Evolutionary conservation across 495 filamentous ascomycete genomes (phyloP), one percentile per base, ranked within the genome.

Genomic region (Glarea lozoyensis): DNA sequence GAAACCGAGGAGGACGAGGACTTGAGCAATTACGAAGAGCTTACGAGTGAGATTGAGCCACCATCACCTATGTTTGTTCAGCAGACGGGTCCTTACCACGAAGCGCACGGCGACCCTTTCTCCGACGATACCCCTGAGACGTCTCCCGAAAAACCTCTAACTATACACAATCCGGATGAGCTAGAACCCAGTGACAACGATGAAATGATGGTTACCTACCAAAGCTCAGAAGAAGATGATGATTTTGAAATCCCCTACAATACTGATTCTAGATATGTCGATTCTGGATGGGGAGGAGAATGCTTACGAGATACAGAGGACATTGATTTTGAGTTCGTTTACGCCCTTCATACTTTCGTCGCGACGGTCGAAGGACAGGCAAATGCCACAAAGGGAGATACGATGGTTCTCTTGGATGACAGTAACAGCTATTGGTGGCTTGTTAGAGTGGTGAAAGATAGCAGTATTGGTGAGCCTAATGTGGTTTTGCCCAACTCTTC

Each of bases 401-500:
- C 89, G 12, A 99, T 99, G 92, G 88, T 96, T n/a, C 77, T 99
- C 30, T 75, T 99, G n/a, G 92, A 97, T 59, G 92, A 99, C 55
- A 95, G 87, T 60, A 99, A 99, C 67, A 95, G 88, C 61, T 99
- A 99, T 60, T 99, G 92, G 92, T 99, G 92, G 92, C 76, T 99
- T 29, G 92, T 99, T 11, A 75, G 90, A 40, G 86, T 99, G 15
- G 88, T 95, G 10, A 95, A 96, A 62, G 93, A 97, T 61, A 88
- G 81, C 56, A 96, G 88, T 56, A 97, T 98, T 61, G 92, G 90
- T 95, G 68, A 25, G 79, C 42, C 37, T 15, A 10, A 37, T 32
- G n/a, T 18, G 12, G 36, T 37, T 39, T 12, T 30, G 40, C 43
- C 36, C 37, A 31, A 10, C 25, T 39, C 48, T 20, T 33, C 37